Base-by-base conservation (phyloP, 441 rosid species). In the Populus hybrid region DNA sequence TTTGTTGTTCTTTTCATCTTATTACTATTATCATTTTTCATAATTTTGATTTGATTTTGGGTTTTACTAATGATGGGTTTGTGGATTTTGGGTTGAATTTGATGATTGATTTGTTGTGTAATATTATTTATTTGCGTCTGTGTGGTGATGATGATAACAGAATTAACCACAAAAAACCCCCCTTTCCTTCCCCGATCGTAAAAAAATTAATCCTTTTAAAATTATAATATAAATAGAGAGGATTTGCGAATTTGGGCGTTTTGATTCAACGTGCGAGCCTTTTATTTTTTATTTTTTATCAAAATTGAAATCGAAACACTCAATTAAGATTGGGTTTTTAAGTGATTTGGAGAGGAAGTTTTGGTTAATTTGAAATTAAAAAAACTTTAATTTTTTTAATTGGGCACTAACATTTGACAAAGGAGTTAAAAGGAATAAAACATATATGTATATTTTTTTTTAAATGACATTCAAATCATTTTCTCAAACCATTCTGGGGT, bases 1-100 rank as follows among this genome's bases (percentile, higher is more conserved):
- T 94, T 94, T 76, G 97, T 89, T 77, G 81, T 42, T 77, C 81
- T 82, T 69, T 69, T 77, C 79, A 76, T 63, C 77, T 36, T 71
- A 78, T 59, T 9, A 29, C 31, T 29, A 29, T 29, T 3, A 29
- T 29, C 31, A 24, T 40, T 61, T 65, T 50, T 35, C 40, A 64
- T 53, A 26, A 69, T 56, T 67, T 26, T 29, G 10, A 26, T 64
- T 29, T 26, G 26, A 28, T 9, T 70, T 66, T 33, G 21, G 33
- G 28, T 24, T 21, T 31, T 11, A 65, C 7, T 26, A 10, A n/a
- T 64, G 11, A 2, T 10, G 24, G 68, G 5, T n/a, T 64, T 23
- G 68, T 64, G 68, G 69, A 26, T 65, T 65, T 26, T 12, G 14
- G 14, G 16, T 65, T 26, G 18, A 65, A 65, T 24, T 10, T 24